These are phyloP conservation scores for Arachis monticola DNA, from an alignment of 331 rosid genomes.

Conservation along the genomic window DNA sequence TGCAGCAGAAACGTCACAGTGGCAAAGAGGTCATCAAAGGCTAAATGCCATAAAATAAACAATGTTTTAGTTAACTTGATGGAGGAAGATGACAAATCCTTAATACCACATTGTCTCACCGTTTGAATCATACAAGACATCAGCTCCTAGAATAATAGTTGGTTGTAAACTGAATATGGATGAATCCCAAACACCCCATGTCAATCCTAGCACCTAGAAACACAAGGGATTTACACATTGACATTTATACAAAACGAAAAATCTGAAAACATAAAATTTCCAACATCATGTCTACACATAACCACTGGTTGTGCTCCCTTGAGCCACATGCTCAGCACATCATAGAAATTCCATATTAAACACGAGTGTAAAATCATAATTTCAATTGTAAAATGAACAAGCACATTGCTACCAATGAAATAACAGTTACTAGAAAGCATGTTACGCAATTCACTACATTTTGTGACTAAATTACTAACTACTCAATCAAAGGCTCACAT, in stretches of 20 bases:
- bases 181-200: constrained; percentile 87
- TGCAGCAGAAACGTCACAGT: constrained; percentile 74
- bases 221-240: background rate
- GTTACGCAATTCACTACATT: background rate
- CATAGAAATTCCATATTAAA: constrained; percentile 15
- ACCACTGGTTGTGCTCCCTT: background rate
- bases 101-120: constrained; percentile 51
- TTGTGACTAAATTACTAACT: no score
- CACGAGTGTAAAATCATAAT: background rate
- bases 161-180: constrained; percentile 69
- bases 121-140: constrained; percentile 71
- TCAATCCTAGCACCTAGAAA: constrained; percentile 70
- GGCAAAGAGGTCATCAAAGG: constrained; percentile 89
- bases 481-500: constrained; percentile 48
- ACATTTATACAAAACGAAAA: constrained; percentile 28
- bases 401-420: background rate
- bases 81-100: constrained; percentile 15
- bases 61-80: constrained; percentile 40
- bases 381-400: constrained; percentile 3
- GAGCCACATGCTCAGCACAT: background rate
- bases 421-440: background rate
- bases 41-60: constrained; percentile 44
- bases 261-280: background rate
- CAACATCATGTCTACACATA: constrained; percentile 3
- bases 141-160: constrained; percentile 76